phyloP scores from a whole-genome alignment of 177 flowering plant species.

The Vitis hybrid region DNA sequence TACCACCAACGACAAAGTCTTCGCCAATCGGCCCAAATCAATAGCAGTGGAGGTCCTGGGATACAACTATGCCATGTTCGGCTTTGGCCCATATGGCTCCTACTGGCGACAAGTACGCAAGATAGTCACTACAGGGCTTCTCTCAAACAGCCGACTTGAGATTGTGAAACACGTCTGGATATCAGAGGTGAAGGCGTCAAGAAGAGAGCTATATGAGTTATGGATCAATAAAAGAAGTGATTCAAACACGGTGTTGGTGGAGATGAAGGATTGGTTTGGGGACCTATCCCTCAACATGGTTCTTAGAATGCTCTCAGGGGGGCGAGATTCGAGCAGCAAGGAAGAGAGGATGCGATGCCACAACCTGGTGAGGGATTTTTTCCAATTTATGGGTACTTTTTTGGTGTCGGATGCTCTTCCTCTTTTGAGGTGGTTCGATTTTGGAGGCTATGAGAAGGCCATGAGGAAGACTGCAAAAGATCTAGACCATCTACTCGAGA shows the following conservation, averaged over 20 bases:
- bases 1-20: conserved; percentile 17
- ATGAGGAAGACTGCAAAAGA: conserved; percentile 8
- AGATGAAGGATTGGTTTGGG: conserved; percentile 19
- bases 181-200: conserved; percentile 11
- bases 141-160: conserved; percentile 18
- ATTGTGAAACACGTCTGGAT: conserved; percentile 8
- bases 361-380: neutral
- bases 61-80: conserved; percentile 14
- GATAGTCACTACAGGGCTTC: conserved; percentile 10
- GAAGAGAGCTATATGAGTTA: conserved; percentile 2
- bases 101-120: conserved; percentile 21
- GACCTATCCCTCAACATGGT: neutral
- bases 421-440: conserved; percentile 6
- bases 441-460: conserved; percentile 4
- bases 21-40: conserved; percentile 18
- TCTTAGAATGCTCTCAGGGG: conserved; percentile 2
- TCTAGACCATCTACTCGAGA: neutral
- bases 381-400: neutral
- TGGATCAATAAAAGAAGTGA: neutral
- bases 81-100: conserved; percentile 23
- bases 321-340: neutral
- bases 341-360: neutral
- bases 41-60: conserved; percentile 4
- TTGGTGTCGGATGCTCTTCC: conserved; percentile 5
- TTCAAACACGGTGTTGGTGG: conserved; percentile 3